Evolutionary conservation across 2,329 filamentous ascomycete genomes (phyloP).

Genomic region (Aspergillus flavus): DNA sequence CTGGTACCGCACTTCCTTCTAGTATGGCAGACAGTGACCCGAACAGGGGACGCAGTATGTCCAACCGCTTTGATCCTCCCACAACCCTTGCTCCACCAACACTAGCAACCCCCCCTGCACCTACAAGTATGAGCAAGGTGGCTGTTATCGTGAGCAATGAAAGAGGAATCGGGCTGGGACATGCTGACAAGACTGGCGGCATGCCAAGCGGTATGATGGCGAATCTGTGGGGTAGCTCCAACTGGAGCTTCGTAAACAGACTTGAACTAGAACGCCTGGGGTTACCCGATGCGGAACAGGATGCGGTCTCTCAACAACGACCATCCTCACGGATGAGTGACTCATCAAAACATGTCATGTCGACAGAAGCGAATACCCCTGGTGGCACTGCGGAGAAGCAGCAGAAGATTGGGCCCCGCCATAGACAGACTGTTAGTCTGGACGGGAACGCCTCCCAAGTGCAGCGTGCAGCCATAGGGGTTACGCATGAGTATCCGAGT

Average conservation of each 20-base stretch:
- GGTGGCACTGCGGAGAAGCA: constrained; percentile 28
- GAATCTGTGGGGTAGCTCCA: constrained; percentile 89
- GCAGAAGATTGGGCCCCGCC: constrained; percentile 36
- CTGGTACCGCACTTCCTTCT: constrained; percentile 51
- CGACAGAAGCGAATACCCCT: constrained; percentile 23
- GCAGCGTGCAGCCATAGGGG: constrained; percentile 35
- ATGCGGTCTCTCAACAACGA: constrained; percentile 16
- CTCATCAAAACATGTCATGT: constrained; percentile 25
- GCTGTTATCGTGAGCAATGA: constrained; percentile 82
- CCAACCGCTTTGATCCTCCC: constrained; percentile 49
- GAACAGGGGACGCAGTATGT: constrained; percentile 36
- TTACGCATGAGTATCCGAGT: constrained; percentile 63
- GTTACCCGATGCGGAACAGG: constrained; percentile 30
- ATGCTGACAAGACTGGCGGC: constrained; percentile 63
- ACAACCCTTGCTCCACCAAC: constrained; percentile 79
- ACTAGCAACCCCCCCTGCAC: constrained; percentile 77
- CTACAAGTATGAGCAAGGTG: constrained; percentile 82
- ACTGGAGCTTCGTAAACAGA: constrained; percentile 72
- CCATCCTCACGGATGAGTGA: constrained; percentile 29
- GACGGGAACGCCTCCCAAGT: constrained; percentile 47
- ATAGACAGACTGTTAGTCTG: constrained; percentile 61
- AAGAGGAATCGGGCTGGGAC: constrained; percentile 66
- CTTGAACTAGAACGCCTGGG: constrained; percentile 58
- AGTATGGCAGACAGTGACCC: constrained; percentile 43
- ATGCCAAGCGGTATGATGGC: constrained; percentile 86